Evolutionary conservation across 306 rosid genomes (phyloP).

Genomic region (Sphenostylis stenocarpa): DNA sequence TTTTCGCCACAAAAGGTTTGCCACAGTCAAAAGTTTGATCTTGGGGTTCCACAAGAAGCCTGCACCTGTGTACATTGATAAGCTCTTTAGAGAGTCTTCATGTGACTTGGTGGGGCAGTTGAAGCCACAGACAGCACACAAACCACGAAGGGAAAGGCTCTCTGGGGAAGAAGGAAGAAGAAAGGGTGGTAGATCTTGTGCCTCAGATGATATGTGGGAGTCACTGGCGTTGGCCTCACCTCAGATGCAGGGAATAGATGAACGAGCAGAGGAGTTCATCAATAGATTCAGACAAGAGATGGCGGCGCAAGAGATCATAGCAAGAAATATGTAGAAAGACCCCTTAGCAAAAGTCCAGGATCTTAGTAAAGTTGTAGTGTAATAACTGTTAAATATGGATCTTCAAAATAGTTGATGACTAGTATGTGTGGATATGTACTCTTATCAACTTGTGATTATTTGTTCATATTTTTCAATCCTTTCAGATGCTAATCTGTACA

Average conservation of each 20-base stretch:
- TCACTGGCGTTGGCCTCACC: slow-evolving; percentile 65
- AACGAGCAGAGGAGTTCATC: slow-evolving; percentile 73
- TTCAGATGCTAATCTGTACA: background rate
- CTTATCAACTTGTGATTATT: background rate
- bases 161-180: slow-evolving; percentile 6
- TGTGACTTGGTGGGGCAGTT: slow-evolving; percentile 18
- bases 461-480: background rate
- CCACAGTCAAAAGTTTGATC: background rate
- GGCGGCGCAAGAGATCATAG: slow-evolving; percentile 55
- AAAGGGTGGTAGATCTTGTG: background rate
- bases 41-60: slow-evolving; percentile 31
- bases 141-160: background rate
- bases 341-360: background rate
- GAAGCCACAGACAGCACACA: slow-evolving; percentile 20
- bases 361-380: background rate
- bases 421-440: background rate
- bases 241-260: slow-evolving; percentile 58
- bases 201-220: slow-evolving; percentile 68
- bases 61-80: slow-evolving; percentile 59
- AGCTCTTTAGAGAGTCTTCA: slow-evolving; percentile 55
- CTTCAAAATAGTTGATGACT: background rate
- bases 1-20: slow-evolving; percentile 26
- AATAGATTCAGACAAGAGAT: slow-evolving; percentile 53
- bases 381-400: background rate
- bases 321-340: slow-evolving; percentile 25